Conservation (phyloP, 139 green algal genomes). For the Chlorella sp. region DNA sequence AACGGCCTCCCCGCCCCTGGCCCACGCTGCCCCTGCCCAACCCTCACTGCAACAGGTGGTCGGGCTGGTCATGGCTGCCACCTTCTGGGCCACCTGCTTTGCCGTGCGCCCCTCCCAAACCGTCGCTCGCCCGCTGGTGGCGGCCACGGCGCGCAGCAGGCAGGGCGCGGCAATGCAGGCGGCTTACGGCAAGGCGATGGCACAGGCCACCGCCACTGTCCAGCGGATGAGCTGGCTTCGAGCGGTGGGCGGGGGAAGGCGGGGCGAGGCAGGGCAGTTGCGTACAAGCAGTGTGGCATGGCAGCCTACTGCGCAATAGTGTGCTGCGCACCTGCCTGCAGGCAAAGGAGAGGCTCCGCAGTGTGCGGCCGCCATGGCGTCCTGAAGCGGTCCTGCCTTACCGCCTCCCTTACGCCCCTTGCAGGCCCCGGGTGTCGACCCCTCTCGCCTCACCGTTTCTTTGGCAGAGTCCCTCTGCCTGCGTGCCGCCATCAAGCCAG, state of each 20-base stretch:
- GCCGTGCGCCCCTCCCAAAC: constrained; percentile 35
- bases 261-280: too few relatives aligned
- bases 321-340: too few relatives aligned
- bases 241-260: background rate
- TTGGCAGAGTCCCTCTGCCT: constrained; percentile 53
- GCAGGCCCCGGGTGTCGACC: constrained; percentile 22
- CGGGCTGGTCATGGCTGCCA: constrained; percentile 28
- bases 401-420: background rate
- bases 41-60: background rate
- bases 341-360: too few relatives aligned
- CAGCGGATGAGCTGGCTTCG: constrained; percentile 56
- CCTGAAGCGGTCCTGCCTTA: too few relatives aligned
- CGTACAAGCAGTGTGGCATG: too few relatives aligned
- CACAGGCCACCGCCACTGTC: constrained; percentile 77
- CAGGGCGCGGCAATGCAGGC: background rate
- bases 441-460: constrained; percentile 41
- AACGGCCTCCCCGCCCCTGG: background rate
- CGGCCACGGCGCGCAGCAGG: background rate
- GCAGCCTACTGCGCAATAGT: too few relatives aligned
- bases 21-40: background rate
- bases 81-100: constrained; percentile 46
- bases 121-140: background rate
- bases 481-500: constrained; percentile 50
- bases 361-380: too few relatives aligned
- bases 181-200: constrained; percentile 45